Conservation (phyloP, 495 filamentous ascomycete genomes). For the Penicillium riverlandense region DNA sequence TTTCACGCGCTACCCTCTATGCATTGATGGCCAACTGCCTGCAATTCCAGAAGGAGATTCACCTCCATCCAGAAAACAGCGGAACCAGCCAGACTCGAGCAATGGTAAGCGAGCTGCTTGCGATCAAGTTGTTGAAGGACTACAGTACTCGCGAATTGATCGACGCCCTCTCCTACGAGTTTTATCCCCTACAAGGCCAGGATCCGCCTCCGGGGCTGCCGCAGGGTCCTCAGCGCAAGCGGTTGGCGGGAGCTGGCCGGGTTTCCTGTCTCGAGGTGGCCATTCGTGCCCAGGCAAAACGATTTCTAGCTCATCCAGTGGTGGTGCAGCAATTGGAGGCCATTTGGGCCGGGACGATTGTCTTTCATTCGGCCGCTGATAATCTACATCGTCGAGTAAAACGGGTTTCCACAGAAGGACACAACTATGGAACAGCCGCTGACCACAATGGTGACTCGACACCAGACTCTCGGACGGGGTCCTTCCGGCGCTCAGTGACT, state of each 20-base stretch:
- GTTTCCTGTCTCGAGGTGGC: slow-evolving; percentile 87
- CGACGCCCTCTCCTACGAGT: slow-evolving; percentile 90
- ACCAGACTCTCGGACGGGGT: slow-evolving; percentile 16
- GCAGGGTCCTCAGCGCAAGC: slow-evolving; percentile 22
- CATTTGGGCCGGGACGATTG: slow-evolving; percentile 91
- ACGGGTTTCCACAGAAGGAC: slow-evolving; percentile 12
- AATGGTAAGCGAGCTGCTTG: slow-evolving; percentile 84
- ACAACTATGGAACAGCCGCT: slow-evolving; percentile 15
- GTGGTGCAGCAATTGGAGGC: slow-evolving; percentile 90
- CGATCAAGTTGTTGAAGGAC: slow-evolving; percentile 82
- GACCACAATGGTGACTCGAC: slow-evolving; percentile 2
- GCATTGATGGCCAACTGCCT: slow-evolving; percentile 87
- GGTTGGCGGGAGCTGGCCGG: slow-evolving; percentile 51
- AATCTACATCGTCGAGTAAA: slow-evolving; percentile 57
- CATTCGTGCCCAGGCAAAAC: slow-evolving; percentile 82
- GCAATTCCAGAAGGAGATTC: slow-evolving; percentile 83
- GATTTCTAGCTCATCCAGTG: slow-evolving; percentile 80
- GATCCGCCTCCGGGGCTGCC: slow-evolving; percentile 34
- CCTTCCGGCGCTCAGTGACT: slow-evolving; percentile 65
- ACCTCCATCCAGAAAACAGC: slow-evolving; percentile 71
- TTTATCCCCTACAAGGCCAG: slow-evolving; percentile 81
- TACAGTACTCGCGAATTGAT: slow-evolving; percentile 81
- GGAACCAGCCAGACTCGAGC: slow-evolving; percentile 76
- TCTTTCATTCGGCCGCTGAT: slow-evolving; percentile 82
- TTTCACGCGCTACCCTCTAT: slow-evolving; percentile 80